Base-by-base conservation (phyloP, 208 protist genomes). In the Crithidia fasciculata region DNA sequence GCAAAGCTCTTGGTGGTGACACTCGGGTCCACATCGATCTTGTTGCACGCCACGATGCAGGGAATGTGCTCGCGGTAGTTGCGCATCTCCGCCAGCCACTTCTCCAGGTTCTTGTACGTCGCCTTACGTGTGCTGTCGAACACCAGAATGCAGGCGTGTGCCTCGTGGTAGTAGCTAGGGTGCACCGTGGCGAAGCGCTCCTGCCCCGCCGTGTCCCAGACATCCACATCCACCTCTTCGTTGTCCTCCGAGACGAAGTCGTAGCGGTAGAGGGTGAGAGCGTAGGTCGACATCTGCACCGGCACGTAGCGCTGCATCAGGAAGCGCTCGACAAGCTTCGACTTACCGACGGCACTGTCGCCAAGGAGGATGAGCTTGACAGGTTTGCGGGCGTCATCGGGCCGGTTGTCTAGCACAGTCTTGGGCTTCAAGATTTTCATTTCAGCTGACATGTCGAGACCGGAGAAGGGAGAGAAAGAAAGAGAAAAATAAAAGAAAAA, bases 261-360 rank as follows among this genome's bases (percentile, higher is more conserved):
- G 87, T 98, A 97, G 49, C 81, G 83, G 70, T 91, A 98, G 4
- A 98, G 82, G 4, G 94, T 98, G 12, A 99, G 85, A 9, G 96
- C 97, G 84, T 96, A 98, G 5, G 96, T 99, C 13, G 95, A 98
- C 84, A 97, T 95, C 77, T 98, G 92, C 64, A 95, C 83, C 5
- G 89, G 90, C 19, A 92, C 83, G 82, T 97, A 98, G 37, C 92
- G 84, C 74, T 98, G 96, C 90, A 98, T 98, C 28, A 99, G 82
- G 68, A 98, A 99, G 9, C 97, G 90, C 82, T 99, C 96, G 6
- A 99, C 93, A 10, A 98, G 82, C 84, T 98, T 98, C 19, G 92
- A 97, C 80, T 99, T 99, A 41, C 97, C 97, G 7, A 98, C 96
- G 4, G 96, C 95, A 71, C 95, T 98, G 77, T 99, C 96, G n/a